These are phyloP conservation scores for Phyllosticta paracitricarpa DNA, from an alignment of 2,329 filamentous ascomycete species.

Conservation along the genomic window DNA sequence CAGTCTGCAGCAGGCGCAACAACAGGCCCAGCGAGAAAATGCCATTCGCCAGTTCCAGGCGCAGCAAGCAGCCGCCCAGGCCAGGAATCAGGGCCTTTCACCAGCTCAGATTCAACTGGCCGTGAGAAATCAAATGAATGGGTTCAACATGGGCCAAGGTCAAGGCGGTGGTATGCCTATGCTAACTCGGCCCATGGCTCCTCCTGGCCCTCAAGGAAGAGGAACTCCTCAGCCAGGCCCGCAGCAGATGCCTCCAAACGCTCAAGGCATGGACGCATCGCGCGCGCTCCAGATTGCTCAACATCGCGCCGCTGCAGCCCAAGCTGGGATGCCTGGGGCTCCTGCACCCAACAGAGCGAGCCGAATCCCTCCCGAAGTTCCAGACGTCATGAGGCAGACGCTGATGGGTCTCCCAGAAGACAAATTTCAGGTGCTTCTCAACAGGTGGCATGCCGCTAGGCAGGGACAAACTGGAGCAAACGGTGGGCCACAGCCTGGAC, in stretches of 20 bases:
- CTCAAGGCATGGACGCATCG: conserved; percentile 17
- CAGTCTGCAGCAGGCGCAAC: conserved; percentile 23
- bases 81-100: conserved; percentile 20
- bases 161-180: conserved; percentile 38
- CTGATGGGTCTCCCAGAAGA: conserved; percentile 26
- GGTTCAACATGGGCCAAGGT: conserved; percentile 33
- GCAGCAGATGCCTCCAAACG: conserved; percentile 24
- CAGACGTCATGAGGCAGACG: conserved; percentile 21
- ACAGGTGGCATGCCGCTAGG: neutral
- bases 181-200: conserved; percentile 38
- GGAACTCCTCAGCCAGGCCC: conserved; percentile 26
- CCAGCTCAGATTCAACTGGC: conserved; percentile 21
- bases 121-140: conserved; percentile 37
- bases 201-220: conserved; percentile 33
- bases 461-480: neutral
- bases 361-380: conserved; percentile 23
- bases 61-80: conserved; percentile 31
- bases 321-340: conserved; percentile 18
- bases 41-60: conserved; percentile 28
- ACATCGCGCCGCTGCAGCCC: conserved; percentile 20
- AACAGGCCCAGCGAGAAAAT: conserved; percentile 33
- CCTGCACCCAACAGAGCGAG: conserved; percentile 24
- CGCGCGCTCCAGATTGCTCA: conserved; percentile 26
- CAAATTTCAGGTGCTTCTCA: conserved; percentile 17
- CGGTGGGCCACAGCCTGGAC: conserved; percentile 16